These are phyloP conservation scores for Hemileia vastatrix DNA, from an alignment of 1,284 basidiomycete genomes.

Conservation along the genomic window DNA sequence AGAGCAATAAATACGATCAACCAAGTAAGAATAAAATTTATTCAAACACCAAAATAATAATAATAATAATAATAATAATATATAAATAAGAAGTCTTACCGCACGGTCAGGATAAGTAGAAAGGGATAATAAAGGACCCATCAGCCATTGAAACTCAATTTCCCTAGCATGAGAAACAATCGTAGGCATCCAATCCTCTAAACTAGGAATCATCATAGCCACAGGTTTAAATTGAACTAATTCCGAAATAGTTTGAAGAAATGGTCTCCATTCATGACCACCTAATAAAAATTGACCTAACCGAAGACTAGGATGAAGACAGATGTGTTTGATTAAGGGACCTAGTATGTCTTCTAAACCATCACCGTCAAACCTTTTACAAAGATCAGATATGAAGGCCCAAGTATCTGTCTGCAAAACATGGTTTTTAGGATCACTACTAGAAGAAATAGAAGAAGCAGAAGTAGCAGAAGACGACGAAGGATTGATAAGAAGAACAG, in stretches of 20 bases:
- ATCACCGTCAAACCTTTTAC: conserved; percentile 57
- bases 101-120: conserved; percentile 60
- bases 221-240: conserved; percentile 18
- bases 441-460: conserved; percentile 52
- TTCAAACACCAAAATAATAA: not conserved
- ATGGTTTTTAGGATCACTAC: no score
- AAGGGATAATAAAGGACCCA: conserved; percentile 71
- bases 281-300: conserved; percentile 12
- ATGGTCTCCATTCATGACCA: conserved; percentile 19
- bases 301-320: conserved; percentile 6
- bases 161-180: conserved; percentile 41
- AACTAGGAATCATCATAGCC: conserved; percentile 8
- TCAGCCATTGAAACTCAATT: conserved; percentile 55
- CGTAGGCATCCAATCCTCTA: conserved; percentile 42
- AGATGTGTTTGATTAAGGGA: conserved; percentile 52
- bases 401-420: conserved; percentile 51
- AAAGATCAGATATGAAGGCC: conserved; percentile 62
- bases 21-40: not conserved
- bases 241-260: conserved; percentile 15
- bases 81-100: conserved; percentile 3
- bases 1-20: not conserved
- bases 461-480: conserved; percentile 47
- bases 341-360: conserved; percentile 48
- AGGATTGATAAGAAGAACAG: conserved; percentile 59
- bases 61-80: conserved; percentile 15